Conservation (phyloP, 1,284 basidiomycete species). For the Ustilago sp. region DNA sequence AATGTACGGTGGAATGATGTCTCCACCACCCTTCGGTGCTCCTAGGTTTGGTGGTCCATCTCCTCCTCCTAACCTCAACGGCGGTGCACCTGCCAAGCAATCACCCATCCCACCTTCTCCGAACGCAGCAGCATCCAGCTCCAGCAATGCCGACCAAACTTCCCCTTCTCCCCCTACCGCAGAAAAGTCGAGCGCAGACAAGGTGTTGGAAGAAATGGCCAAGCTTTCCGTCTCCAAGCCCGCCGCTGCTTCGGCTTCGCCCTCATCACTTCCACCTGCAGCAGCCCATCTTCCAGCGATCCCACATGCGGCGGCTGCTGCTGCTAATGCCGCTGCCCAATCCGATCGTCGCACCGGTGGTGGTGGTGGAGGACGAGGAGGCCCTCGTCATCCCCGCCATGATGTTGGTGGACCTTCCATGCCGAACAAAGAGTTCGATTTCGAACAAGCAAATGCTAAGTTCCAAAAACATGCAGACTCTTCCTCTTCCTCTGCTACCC, state of each 20-base stretch:
- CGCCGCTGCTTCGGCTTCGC: conserved; percentile 23
- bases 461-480: conserved; percentile 57
- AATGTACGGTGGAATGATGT: conserved; percentile 28
- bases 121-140: conserved; percentile 17
- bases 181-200: conserved; percentile 50
- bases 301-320: conserved; percentile 55
- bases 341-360: conserved; percentile 25
- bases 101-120: conserved; percentile 14
- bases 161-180: conserved; percentile 22
- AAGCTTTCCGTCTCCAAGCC: conserved; percentile 53
- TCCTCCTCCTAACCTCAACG: conserved; percentile 47
- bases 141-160: conserved; percentile 8
- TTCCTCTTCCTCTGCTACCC: neutral
- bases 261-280: conserved; percentile 31
- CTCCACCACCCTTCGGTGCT: conserved; percentile 21
- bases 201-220: conserved; percentile 57
- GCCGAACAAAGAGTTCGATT: conserved; percentile 64
- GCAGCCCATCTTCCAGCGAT: conserved; percentile 49
- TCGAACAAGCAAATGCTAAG: conserved; percentile 66
- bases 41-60: conserved; percentile 24
- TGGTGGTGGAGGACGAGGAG: neutral
- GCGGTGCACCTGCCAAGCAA: conserved; percentile 27
- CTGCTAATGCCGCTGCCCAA: conserved; percentile 35
- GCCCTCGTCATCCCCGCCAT: conserved; percentile 1
- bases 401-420: conserved; percentile 36